Percentiles rank a stretch among this genome's conserved stretches.
These are phyloP conservation scores for Ilex paraguariensis DNA, from an alignment of 305 asterid genomes.

Conservation along the genomic window DNA sequence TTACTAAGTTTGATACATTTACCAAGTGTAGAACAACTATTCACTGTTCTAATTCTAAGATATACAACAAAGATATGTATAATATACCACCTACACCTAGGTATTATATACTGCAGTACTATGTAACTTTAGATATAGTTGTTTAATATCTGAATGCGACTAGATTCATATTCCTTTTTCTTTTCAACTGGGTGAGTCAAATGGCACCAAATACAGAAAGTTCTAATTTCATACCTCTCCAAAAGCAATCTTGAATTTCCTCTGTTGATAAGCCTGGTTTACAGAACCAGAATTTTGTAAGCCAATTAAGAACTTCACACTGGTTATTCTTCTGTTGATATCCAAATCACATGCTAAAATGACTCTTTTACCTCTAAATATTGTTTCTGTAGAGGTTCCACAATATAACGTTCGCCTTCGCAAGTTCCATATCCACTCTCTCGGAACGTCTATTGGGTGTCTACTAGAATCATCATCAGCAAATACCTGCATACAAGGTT, in stretches of 20 bases:
- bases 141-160: no score
- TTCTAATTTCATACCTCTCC: slow-evolving; percentile 29
- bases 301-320: no score
- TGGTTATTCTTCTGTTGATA: background rate
- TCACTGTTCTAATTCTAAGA: no score
- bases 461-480: slow-evolving; percentile 42
- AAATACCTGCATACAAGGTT: slow-evolving; percentile 33
- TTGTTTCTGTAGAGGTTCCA: slow-evolving; percentile 28
- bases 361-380: slow-evolving; percentile 31
- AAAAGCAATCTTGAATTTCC: slow-evolving; percentile 30
- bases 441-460: slow-evolving; percentile 27
- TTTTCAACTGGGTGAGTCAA: no score
- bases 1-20: no score
- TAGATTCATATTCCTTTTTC: no score
- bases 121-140: no score
- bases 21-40: no score
- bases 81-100: no score
- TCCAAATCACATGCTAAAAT: background rate
- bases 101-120: no score
- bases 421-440: slow-evolving; percentile 22
- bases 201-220: background rate
- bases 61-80: no score
- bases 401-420: slow-evolving; percentile 24
- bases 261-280: slow-evolving; percentile 25
- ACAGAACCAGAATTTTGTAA: slow-evolving; percentile 2